Evolutionary conservation across 225 moss, liverwort and hornwort genomes (phyloP), one percentile per base, ranked within the genome.

Genomic region (Neckera pumila): DNA sequence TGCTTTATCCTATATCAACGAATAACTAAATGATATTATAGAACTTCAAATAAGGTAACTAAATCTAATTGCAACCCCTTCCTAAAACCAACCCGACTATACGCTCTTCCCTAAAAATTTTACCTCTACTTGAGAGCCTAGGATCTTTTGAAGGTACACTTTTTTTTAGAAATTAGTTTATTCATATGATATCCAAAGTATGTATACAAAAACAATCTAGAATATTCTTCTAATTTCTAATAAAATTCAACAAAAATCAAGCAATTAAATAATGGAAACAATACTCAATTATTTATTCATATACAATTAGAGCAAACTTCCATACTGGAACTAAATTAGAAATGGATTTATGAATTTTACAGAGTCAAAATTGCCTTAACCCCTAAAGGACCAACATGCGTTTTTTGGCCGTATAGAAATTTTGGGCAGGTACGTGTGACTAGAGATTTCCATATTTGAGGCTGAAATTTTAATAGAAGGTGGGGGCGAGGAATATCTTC

Each of bases 261-360:
- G 0, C 1, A 27, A 71, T 42, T 5, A 0, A 15, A 16, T 72
- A 72, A 43, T 9, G 6, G 0, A 4, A 27, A 43, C 3, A 28
- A 27, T 28, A 1, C 3, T 43, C 6, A 43, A 17, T 42, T 27
- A 15, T 71, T 71, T 42, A 42, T 72, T 16, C 0, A 43, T 0
- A 42, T 2, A 72, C 27, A 72, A 27, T 16, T 43, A 27, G 3
- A 72, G 6, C 27, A 72, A 72, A 43, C 10, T 72, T 30, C 6
- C 0, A 47, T 47, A 0, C 0, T 73, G 0, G 6, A 18, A 1
- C 0, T 1, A 2, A 73, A 73, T 73, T 0, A 0, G 0, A 43
- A 73, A 73, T 18, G n/a, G n/a, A n/a, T n/a, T n/a, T n/a, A n/a
- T n/a, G n/a, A n/a, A n/a, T n/a, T n/a, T n/a, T n/a, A n/a, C n/a